phyloP scores from a whole-genome alignment of 352 stramenopile genomes.

The Globisporangium barbulae region DNA sequence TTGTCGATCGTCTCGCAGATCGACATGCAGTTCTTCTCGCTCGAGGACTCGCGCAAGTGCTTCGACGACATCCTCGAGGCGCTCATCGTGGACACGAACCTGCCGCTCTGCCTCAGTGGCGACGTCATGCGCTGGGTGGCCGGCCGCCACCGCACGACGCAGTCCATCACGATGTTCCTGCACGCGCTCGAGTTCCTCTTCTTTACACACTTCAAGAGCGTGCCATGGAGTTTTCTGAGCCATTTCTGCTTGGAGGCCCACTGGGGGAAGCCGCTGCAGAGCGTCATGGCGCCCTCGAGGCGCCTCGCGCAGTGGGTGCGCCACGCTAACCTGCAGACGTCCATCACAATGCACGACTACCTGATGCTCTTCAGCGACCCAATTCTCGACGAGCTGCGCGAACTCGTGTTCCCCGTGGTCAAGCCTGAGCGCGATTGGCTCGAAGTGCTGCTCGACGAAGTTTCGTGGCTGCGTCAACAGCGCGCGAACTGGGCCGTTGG shows the following conservation, averaged over 20 bases:
- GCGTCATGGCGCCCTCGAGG: slow-evolving; percentile 13
- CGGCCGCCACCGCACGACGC: slow-evolving; percentile 45
- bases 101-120: slow-evolving; percentile 53
- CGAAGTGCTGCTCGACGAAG: slow-evolving; percentile 27
- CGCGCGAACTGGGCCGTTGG: slow-evolving; percentile 45
- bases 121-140: slow-evolving; percentile 47
- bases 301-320: slow-evolving; percentile 22
- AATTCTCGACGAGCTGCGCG: slow-evolving; percentile 18
- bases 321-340: slow-evolving; percentile 5
- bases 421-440: slow-evolving; percentile 25
- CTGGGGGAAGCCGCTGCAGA: slow-evolving; percentile 21
- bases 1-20: slow-evolving; percentile 44
- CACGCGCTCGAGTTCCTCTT: slow-evolving; percentile 59
- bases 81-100: slow-evolving; percentile 59
- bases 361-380: slow-evolving; percentile 34
- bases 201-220: slow-evolving; percentile 55
- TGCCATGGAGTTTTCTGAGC: slow-evolving; percentile 62
- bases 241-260: slow-evolving; percentile 33
- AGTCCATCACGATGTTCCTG: slow-evolving; percentile 63
- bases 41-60: slow-evolving; percentile 74
- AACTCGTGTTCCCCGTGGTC: slow-evolving; percentile 5
- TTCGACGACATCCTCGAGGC: slow-evolving; percentile 73
- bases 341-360: slow-evolving; percentile 21
- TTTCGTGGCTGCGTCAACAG: slow-evolving; percentile 23
- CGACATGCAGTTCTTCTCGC: slow-evolving; percentile 73